Base-by-base conservation (phyloP, 352 stramenopile genomes). In the Thalassiosira ordinaria region DNA sequence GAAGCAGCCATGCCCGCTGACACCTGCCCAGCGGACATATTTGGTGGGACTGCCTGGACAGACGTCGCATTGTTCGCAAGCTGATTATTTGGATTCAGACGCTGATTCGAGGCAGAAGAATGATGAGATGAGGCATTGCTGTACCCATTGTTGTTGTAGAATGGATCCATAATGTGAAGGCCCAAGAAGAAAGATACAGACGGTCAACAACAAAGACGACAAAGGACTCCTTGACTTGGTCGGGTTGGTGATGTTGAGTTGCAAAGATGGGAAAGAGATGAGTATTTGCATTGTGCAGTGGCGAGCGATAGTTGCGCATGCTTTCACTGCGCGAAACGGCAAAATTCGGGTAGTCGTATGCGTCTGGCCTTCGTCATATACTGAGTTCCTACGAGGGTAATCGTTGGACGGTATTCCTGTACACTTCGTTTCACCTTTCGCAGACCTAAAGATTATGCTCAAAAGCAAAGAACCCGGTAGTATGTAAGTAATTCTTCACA, bases 111-210 rank as follows among this genome's bases (percentile, higher is more conserved):
- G n/a, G 60, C 33, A 66, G 37, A n/a, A 52, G 69, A 24, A 56
- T 24, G 69, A 18, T 55, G 49, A 56, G 68, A n/a, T n/a, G n/a
- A 61, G 56, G 57, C 41, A 77, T 67, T 66, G 52, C 37, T 73
- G 49, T 61, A 61, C 1, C 27, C 47, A 53, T 56, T 78, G 63
- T 74, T 77, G 60, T 61, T 71, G 56, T 85, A 77, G 53, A 74
- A 85, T 60, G 77, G 73, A 77, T 85, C 77, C 77, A 85, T 85
- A 41, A 52, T 20, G 49, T 31, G 52, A 64, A 31, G 55, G 61
- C 20, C 27, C 44, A 27, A 65, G 51, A 59, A 13, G 29, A 60
- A 55, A 61, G 61, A 51, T 47, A 51, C 61, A 64, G 24, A n/a
- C n/a, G 44, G 27, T 47, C 7, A 27, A 60, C 9, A 60, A 56